Evolutionary conservation across 2,329 filamentous ascomycete genomes (phyloP), one percentile per base, ranked within the genome.

Genomic region (Fusarium gaditjirri): DNA sequence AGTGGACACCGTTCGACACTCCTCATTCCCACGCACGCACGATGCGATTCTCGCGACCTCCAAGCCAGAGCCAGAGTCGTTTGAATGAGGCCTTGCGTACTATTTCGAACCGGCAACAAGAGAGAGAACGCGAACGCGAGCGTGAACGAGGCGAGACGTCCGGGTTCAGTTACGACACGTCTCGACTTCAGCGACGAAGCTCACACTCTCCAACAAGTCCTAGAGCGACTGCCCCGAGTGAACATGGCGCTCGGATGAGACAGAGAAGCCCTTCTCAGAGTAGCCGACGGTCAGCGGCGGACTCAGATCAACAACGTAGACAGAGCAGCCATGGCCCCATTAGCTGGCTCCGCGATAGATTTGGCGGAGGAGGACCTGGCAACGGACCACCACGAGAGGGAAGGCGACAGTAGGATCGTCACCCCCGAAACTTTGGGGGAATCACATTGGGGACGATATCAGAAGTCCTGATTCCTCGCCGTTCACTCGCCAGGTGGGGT

Each of bases 341-440:
- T 3, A 78, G 79, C 63, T 86, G 85, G 85, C 72, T 87, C 25
- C 81, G 85, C 50, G 82, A 82, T 46, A 81, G 80, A 42, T 84
- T 86, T 38, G 71, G 79, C 9, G 76, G 78, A 60, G 76, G 78
- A 61, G 76, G 77, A 21, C 75, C 76, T 17, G 68, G 70, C 11
- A 73, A 75, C 41, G 76, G 78, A 31, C 72, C 78, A 19, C 74
- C 76, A 33, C 77, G 80, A 25, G 79, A 80, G 29, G 76, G 75
- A 62, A 73, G 75, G 52, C 77, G 76, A 47, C 69, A 74, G 53
- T 80, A 79, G 76, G 64, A 61, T 31, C 36, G 59, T 56, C 59
- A 62, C 61, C 62, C 68, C 36, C 46, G 64, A 60, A 52, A 64
- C 43, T 66, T 38, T 35, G 33, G 38, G n/a, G 59, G 65, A 60